phyloP scores from a whole-genome alignment of 345 rosid species.

The Rubroshorea leprosula region DNA sequence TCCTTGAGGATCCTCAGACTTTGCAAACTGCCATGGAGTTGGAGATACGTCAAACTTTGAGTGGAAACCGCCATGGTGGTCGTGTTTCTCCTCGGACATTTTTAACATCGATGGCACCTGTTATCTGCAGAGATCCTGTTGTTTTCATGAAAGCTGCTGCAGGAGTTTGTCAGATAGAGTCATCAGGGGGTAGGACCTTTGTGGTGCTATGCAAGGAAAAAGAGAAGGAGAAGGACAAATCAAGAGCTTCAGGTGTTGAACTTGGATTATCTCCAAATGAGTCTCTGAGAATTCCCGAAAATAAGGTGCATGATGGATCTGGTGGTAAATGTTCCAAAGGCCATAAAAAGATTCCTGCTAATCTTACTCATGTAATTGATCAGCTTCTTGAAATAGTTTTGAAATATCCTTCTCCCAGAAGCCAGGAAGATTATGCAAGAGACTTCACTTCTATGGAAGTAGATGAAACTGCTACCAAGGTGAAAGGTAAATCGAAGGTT shows the following conservation, averaged over 20 bases:
- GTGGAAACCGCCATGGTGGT: constrained; percentile 69
- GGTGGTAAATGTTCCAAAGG: constrained; percentile 67
- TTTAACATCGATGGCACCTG: constrained; percentile 85
- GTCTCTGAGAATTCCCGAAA: constrained; percentile 61
- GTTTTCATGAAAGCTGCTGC: constrained; percentile 76
- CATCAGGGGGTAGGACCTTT: constrained; percentile 76
- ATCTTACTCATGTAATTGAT: constrained; percentile 82
- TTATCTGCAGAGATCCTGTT: constrained; percentile 81
- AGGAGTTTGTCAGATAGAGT: constrained; percentile 80
- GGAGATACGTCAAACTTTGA: constrained; percentile 80
- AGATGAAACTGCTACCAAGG: constrained; percentile 67
- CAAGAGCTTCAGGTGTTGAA: constrained; percentile 54
- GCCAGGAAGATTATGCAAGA: constrained; percentile 46
- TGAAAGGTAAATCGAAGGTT: constrained; percentile 88
- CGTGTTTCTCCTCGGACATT: constrained; percentile 60
- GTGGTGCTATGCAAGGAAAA: constrained; percentile 75
- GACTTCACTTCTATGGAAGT: constrained; percentile 65
- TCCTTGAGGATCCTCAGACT: constrained; percentile 95
- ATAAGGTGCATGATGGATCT: constrained; percentile 69
- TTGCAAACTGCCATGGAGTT: constrained; percentile 95
- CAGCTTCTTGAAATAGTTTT: constrained; percentile 89
- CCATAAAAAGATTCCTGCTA: constrained; percentile 76
- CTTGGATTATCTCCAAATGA: constrained; percentile 52
- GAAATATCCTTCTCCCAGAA: constrained; percentile 51
- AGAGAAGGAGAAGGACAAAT: constrained; percentile 62